phyloP scores from a whole-genome alignment of 202 grass and related monocot genomes.

The Dendrocalamus latiflorus region DNA sequence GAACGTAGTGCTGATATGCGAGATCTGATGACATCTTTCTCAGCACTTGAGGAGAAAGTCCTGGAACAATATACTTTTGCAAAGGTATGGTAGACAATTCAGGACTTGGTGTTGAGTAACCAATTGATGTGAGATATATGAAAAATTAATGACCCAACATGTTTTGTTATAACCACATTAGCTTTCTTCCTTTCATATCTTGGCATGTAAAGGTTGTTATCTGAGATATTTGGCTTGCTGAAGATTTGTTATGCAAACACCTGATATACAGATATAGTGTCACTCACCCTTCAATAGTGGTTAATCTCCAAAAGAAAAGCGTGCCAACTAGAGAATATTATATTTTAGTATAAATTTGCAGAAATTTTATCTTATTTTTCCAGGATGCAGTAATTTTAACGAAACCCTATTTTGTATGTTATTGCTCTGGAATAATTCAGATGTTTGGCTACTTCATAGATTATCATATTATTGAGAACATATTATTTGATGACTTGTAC shows the following conservation, averaged over 20 bases:
- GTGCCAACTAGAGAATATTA: background rate
- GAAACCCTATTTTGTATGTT: background rate
- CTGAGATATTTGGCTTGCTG: conserved; percentile 2
- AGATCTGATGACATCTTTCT: conserved; percentile 84
- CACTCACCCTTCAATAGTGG: background rate
- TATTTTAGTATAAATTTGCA: conserved; percentile 7
- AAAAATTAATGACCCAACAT: background rate
- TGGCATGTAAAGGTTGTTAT: background rate
- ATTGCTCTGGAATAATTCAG: background rate
- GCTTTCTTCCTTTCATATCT: conserved; percentile 14
- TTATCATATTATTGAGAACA: background rate
- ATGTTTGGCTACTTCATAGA: background rate
- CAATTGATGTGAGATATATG: background rate
- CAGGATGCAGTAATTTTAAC: conserved; percentile 2
- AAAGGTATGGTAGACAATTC: conserved; percentile 51
- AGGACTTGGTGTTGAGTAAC: conserved; percentile 10
- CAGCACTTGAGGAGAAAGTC: conserved; percentile 80
- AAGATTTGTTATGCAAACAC: background rate
- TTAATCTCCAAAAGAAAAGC: background rate
- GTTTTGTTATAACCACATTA: background rate
- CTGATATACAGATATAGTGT: conserved; percentile 13
- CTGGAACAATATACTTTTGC: conserved; percentile 91
- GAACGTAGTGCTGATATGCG: conserved; percentile 68
- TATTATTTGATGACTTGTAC: background rate
- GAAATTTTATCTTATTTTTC: background rate